Evolutionary conservation across 306 rosid genomes (phyloP).

Genomic region (Trichosanthes truncata): DNA sequence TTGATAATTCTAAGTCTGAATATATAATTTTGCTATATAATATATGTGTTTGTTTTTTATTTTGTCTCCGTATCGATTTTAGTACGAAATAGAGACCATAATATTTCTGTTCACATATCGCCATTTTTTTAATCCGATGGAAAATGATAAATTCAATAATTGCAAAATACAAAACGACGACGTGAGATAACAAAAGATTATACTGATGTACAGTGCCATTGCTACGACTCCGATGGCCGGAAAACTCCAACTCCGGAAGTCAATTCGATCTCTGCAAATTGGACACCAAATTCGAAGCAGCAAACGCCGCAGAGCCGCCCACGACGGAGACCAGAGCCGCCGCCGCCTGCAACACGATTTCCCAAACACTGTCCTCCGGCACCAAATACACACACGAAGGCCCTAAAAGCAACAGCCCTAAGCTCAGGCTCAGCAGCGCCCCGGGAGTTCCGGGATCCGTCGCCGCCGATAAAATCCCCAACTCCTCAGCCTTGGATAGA

Average conservation of each 20-base stretch:
- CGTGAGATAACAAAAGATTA: neutral
- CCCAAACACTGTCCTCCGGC: conserved; percentile 65
- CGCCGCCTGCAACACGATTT: conserved; percentile 38
- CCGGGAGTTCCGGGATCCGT: conserved; percentile 83
- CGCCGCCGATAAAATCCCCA: conserved; percentile 82
- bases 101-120: neutral
- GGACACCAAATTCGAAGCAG: conserved; percentile 76
- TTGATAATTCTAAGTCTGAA: too few relatives aligned
- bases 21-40: too few relatives aligned
- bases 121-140: neutral
- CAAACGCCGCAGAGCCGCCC: conserved; percentile 82
- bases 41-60: too few relatives aligned
- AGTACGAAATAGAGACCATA: neutral
- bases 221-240: neutral
- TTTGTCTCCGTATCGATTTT: too few relatives aligned
- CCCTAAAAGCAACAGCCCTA: conserved; percentile 57
- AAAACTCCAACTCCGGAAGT: conserved; percentile 4
- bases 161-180: neutral
- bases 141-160: neutral
- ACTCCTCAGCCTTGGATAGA: conserved; percentile 85
- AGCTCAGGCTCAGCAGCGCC: conserved; percentile 46
- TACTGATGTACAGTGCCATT: neutral
- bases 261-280: conserved; percentile 57
- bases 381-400: conserved; percentile 64
- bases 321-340: conserved; percentile 42